phyloP scores from a whole-genome alignment of 148 eudicot genomes.

The Silene latifolia region DNA sequence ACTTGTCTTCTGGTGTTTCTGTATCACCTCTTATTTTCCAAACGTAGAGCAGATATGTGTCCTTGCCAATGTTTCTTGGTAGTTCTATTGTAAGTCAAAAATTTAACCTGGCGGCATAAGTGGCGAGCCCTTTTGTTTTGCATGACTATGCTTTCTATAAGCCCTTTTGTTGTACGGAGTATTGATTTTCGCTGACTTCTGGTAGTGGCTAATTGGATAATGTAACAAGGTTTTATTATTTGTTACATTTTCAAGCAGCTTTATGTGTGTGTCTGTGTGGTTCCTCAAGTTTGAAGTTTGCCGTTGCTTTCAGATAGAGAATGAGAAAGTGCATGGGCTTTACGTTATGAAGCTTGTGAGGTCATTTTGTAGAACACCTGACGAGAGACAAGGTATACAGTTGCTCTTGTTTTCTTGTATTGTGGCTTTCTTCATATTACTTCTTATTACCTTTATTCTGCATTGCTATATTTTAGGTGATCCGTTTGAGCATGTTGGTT shows the following conservation, averaged over 20 bases:
- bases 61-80: constrained; percentile 3
- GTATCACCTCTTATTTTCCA: background rate
- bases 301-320: constrained; percentile 48
- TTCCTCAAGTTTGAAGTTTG: constrained; percentile 18
- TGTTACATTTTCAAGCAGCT: background rate
- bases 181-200: background rate
- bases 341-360: constrained; percentile 90
- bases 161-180: too few relatives aligned
- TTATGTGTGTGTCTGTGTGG: constrained; percentile 3
- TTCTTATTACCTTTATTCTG: background rate
- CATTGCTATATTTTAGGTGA: constrained; percentile 46
- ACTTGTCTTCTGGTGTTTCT: background rate
- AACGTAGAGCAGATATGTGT: background rate
- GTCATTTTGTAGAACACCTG: constrained; percentile 78
- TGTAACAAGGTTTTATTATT: background rate
- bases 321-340: constrained; percentile 82
- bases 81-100: background rate
- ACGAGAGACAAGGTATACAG: constrained; percentile 55
- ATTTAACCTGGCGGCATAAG: background rate
- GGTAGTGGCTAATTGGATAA: background rate
- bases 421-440: background rate
- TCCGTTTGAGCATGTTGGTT: constrained; percentile 94
- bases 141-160: too few relatives aligned
- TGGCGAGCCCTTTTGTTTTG: background rate
- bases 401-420: constrained; percentile 6